Evolutionary conservation across 495 filamentous ascomycete species (phyloP).

Genomic region (Hyaloscypha hepaticicola): DNA sequence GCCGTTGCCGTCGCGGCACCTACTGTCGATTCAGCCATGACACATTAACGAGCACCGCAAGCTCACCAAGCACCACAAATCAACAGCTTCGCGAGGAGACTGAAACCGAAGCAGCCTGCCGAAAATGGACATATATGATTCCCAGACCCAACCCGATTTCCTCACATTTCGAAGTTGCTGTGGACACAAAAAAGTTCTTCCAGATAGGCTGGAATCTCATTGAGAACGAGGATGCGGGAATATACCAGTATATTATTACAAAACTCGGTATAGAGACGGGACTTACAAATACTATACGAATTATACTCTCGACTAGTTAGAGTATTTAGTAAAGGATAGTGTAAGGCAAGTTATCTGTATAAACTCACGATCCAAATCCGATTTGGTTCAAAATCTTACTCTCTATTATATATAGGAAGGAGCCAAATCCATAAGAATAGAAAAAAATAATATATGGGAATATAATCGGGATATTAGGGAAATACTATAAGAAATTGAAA

Average conservation of each 20-base stretch:
- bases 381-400: slow-evolving; percentile 48
- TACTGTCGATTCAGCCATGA: slow-evolving; percentile 29
- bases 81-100: slow-evolving; percentile 29
- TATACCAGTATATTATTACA: slow-evolving; percentile 26
- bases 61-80: slow-evolving; percentile 16
- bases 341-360: slow-evolving; percentile 67
- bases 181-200: slow-evolving; percentile 30
- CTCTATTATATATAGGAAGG: slow-evolving; percentile 41
- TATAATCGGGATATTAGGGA: slow-evolving; percentile 36
- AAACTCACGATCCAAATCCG: slow-evolving; percentile 63
- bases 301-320: slow-evolving; percentile 71
- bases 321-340: slow-evolving; percentile 56
- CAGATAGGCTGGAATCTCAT: slow-evolving; percentile 30
- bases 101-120: slow-evolving; percentile 18
- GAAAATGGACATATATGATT: slow-evolving; percentile 4
- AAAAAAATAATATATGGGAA: slow-evolving; percentile 37
- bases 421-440: slow-evolving; percentile 39
- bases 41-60: slow-evolving; percentile 24
- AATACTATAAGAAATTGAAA: slow-evolving; percentile 26
- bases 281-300: slow-evolving; percentile 59
- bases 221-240: slow-evolving; percentile 26
- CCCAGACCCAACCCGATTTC: slow-evolving; percentile 22
- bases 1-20: slow-evolving; percentile 25
- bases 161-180: slow-evolving; percentile 25
- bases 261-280: slow-evolving; percentile 30